A percentile compares a stretch with the other conserved stretches of the same genome.
Conservation (phyloP, 78 protist species). For the Dictyostelium capitatum region DNA sequence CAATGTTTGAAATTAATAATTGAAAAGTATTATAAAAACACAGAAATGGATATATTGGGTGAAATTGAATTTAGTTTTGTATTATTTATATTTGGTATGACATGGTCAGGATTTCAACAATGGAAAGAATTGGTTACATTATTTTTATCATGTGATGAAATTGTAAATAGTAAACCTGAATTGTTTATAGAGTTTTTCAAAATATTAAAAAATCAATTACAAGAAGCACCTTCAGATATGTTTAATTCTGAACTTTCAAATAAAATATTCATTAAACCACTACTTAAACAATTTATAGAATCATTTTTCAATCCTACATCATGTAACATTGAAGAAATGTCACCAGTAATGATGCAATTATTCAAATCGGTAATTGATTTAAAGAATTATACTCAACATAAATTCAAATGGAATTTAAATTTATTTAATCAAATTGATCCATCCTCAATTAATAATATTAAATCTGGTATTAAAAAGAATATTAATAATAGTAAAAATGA, state of each 20-base stretch:
- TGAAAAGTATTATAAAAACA: conserved; percentile 7
- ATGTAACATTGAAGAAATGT: neutral
- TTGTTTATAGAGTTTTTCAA: conserved; percentile 11
- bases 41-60: conserved; percentile 37
- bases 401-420: conserved; percentile 40
- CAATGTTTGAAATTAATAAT: neutral
- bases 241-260: conserved; percentile 46
- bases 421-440: conserved; percentile 23
- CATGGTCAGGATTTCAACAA: conserved; percentile 53
- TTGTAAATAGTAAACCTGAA: neutral
- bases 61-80: conserved; percentile 57
- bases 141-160: conserved; percentile 37
- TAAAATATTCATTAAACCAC: conserved; percentile 57
- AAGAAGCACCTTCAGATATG: conserved; percentile 48
- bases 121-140: conserved; percentile 40
- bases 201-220: conserved; percentile 21
- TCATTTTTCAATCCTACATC: neutral
- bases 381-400: neutral
- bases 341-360: neutral
- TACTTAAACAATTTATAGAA: conserved; percentile 59
- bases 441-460: neutral
- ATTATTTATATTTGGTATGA: conserved; percentile 35
- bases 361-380: conserved; percentile 30
- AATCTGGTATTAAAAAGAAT: neutral
- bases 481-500: neutral